Evolutionary conservation across 805 yeast species (phyloP), one percentile per base, ranked within the genome.

Genomic region (Cyberlindnera meyerae): DNA sequence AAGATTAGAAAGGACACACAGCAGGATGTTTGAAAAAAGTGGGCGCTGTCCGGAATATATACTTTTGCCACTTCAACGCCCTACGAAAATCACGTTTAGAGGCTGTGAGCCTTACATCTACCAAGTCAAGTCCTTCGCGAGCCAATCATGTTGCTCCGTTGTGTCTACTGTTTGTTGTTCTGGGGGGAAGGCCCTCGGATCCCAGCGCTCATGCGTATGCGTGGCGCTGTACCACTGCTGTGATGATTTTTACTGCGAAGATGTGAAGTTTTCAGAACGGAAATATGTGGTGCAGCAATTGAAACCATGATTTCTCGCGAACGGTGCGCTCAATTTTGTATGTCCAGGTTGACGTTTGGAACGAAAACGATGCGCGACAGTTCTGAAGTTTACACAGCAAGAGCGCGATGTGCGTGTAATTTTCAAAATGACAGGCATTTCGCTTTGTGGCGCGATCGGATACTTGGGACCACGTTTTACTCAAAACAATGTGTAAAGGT

Each of bases 241-340:
- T 20, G 22, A 7, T 20, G 9, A 24, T 11, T 28, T 11, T 12
- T 34, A 28, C 37, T 28, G 24, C 22, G 9, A 13, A 9, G 6
- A 9, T 9, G 33, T n/a, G 37, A 24, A 28, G n/a, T 5, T 29
- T 5, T 29, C 18, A 24, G 37, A 31, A 29, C 33, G 29, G 9
- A 34, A 13, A 29, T 15, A 34, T 24, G 29, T 34, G 37, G 27
- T 29, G 13, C 5, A 28, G 37, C 37, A 34, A 34, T 17, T 28
- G 37, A 24, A 24, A 25, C 37, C 14, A 26, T 34, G 16, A 29
- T 34, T 22, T 29, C 32, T 31, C 33, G 32, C 33, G 12, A 24
- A 15, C 13, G 33, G 24, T n/a, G 8, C 14, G 6, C n/a, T n/a
- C 25, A 15, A 3, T 20, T 28, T 34, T 34, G 37, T 34, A 34